Percentiles rank a stretch among this genome's conserved stretches.
phyloP scores from a whole-genome alignment of 169 alveolate genomes.

The Theileria parva region DNA sequence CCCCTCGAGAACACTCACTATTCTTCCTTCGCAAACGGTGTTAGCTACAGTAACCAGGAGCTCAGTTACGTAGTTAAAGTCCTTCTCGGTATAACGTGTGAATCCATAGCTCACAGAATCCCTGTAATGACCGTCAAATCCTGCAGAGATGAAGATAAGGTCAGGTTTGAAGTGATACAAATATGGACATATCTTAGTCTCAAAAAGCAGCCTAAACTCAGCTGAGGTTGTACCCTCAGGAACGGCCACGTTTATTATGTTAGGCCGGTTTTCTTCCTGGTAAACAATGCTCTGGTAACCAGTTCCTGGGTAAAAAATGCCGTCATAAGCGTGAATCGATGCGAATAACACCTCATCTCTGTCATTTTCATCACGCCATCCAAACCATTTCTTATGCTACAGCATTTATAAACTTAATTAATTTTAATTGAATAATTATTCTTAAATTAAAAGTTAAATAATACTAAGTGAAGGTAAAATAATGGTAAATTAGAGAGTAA shows the following conservation, averaged over 20 bases:
- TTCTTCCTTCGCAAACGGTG: constrained; percentile 89
- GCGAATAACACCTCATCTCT: constrained; percentile 88
- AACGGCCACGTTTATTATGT: constrained; percentile 81
- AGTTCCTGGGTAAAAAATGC: constrained; percentile 93
- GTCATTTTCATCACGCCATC: constrained; percentile 85
- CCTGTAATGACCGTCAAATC: constrained; percentile 96
- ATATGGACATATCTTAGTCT: constrained; percentile 86
- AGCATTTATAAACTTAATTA: neutral
- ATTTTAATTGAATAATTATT: no score
- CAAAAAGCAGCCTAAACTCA: constrained; percentile 78
- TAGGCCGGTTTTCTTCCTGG: constrained; percentile 67
- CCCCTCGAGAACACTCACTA: constrained; percentile 97
- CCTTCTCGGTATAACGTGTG: constrained; percentile 87
- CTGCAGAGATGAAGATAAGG: constrained; percentile 93
- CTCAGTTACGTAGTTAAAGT: constrained; percentile 93
- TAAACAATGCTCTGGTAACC: constrained; percentile 74
- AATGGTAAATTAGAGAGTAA: no score
- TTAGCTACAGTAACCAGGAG: constrained; percentile 91
- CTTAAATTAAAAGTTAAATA: no score
- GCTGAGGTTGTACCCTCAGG: constrained; percentile 79
- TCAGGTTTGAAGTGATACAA: constrained; percentile 91
- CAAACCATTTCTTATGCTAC: constrained; percentile 73
- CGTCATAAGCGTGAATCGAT: constrained; percentile 92
- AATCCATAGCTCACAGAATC: constrained; percentile 91
- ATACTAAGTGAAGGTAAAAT: no score